Evolutionary conservation across 2,329 filamentous ascomycete genomes (phyloP).

Genomic region (Rhinocladiella mackenziei): DNA sequence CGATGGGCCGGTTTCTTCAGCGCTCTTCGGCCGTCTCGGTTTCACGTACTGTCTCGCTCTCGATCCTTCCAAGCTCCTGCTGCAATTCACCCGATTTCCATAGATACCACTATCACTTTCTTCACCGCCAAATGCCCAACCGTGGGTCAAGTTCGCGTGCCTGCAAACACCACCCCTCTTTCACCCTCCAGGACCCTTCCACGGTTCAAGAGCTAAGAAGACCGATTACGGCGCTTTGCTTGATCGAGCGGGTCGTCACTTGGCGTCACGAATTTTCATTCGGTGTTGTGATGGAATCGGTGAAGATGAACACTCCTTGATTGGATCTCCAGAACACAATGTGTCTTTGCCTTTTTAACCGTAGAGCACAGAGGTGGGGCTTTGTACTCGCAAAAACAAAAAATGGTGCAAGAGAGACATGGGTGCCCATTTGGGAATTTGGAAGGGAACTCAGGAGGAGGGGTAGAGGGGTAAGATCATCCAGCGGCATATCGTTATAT

Average conservation of each 20-base stretch:
- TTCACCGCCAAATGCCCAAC: conserved; percentile 17
- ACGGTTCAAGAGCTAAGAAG: conserved; percentile 9
- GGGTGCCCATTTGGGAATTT: conserved; percentile 5
- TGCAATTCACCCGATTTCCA: no score
- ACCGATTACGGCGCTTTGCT: conserved; percentile 20
- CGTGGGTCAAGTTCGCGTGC: conserved; percentile 19
- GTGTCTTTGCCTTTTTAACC: no score
- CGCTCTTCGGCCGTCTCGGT: no score
- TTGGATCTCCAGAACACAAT: conserved; percentile 12
- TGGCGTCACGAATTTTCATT: conserved; percentile 19
- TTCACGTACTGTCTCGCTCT: conserved; percentile 11
- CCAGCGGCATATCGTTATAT: conserved; percentile 11
- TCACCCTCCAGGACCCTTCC: conserved; percentile 7
- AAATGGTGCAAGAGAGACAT: conserved; percentile 17
- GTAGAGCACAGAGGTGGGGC: conserved; percentile 18
- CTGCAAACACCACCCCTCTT: conserved; percentile 10
- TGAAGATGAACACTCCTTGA: conserved; percentile 13
- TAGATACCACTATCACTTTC: neutral
- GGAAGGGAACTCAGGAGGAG: conserved; percentile 6
- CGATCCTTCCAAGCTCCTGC: no score
- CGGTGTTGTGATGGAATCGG: conserved; percentile 18
- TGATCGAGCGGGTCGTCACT: conserved; percentile 22
- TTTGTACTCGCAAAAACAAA: conserved; percentile 1
- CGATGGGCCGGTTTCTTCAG: no score
- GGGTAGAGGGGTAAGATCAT: conserved; percentile 20